phyloP scores from a whole-genome alignment of 176 grass and related monocot species.

The Oryza nivara region DNA sequence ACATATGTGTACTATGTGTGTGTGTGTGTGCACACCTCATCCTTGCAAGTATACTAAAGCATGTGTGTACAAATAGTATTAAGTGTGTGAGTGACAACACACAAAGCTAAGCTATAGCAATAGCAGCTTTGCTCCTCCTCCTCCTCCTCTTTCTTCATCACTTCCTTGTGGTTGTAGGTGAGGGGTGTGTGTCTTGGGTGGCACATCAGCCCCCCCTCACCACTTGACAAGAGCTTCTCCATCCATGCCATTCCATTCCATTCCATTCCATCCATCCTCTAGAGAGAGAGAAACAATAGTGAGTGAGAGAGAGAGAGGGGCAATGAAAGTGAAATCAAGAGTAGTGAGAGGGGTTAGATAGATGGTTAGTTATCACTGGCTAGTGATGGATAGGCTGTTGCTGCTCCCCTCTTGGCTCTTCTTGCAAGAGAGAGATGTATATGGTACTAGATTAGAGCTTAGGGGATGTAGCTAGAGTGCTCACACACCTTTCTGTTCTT shows the following conservation, averaged over 20 bases:
- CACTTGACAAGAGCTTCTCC: constrained; percentile 49
- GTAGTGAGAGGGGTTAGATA: constrained; percentile 41
- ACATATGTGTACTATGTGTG: neutral
- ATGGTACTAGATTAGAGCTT: neutral
- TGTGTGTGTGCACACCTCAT: neutral
- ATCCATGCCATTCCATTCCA: neutral
- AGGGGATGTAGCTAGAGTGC: neutral
- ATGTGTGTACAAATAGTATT: neutral
- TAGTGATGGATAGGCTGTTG: constrained; percentile 45
- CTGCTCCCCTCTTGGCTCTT: constrained; percentile 29
- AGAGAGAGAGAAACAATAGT: constrained; percentile 11
- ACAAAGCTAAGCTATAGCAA: constrained; percentile 18
- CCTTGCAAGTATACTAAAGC: neutral
- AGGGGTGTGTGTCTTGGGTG: constrained; percentile 59
- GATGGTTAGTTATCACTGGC: constrained; percentile 63
- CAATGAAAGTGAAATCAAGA: neutral
- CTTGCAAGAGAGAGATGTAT: neutral
- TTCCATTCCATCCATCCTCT: constrained; percentile 8
- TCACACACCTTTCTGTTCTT: constrained; percentile 58
- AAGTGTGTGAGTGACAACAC: constrained; percentile 21
- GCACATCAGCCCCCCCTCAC: constrained; percentile 48
- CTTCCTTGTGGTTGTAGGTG: constrained; percentile 46
- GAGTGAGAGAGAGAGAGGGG: neutral
- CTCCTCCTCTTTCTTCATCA: neutral
- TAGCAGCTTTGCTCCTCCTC: constrained; percentile 5